Conservation (phyloP, 257 asterid species). For the Buddleja alternifolia region DNA sequence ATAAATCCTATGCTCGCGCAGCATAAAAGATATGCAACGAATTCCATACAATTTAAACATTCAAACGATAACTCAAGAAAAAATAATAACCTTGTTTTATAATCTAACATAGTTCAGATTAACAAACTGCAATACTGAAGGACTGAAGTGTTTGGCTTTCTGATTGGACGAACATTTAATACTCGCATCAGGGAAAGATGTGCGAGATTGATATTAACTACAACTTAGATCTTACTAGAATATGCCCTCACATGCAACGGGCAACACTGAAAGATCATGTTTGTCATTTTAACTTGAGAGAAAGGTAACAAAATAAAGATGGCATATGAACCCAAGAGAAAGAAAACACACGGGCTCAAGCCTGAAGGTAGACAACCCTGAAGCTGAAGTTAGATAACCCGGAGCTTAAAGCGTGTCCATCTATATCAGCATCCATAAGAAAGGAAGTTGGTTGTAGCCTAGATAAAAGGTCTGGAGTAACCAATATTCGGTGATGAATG, state of each 20-base stretch:
- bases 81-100: background rate
- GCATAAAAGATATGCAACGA: constrained; percentile 13
- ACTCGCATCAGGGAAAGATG: background rate
- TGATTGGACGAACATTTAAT: constrained; percentile 1
- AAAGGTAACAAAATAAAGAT: constrained; percentile 11
- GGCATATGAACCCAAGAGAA: background rate
- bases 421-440: constrained; percentile 1
- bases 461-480: background rate
- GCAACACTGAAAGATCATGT: background rate
- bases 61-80: constrained; percentile 1
- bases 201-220: background rate
- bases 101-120: background rate
- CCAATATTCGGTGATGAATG: background rate
- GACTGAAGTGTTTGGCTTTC: background rate
- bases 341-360: too few relatives aligned
- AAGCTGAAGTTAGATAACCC: background rate
- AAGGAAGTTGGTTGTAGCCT: constrained; percentile 11
- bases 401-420: background rate
- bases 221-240: constrained; percentile 1
- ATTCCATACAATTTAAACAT: constrained; percentile 9
- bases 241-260: background rate
- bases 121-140: constrained; percentile 4
- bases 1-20: background rate
- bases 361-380: background rate
- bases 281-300: background rate